Base-by-base conservation (phyloP, 768 basidiomycete species). In the Rhizopogon vesiculosus region DNA sequence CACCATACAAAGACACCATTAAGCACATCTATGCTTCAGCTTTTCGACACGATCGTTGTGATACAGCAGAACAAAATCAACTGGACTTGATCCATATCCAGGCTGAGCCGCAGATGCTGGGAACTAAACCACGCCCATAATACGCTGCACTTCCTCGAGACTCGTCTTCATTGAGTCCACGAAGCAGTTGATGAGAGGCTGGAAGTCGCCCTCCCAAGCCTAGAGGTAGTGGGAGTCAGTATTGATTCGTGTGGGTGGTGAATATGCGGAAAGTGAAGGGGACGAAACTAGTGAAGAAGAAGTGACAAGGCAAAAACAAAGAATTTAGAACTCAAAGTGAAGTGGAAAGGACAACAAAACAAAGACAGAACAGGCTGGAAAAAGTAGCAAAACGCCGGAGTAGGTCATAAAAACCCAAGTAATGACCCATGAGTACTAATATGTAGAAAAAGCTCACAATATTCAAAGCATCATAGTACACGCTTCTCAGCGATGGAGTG, bases 141-240 rank as follows among this genome's bases (percentile, higher is more conserved):
- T 68, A 6, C 60, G 64, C 10, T 71, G 68, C 9, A 69, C 64
- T 1, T 69, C 68, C 19, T 50, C 58, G 33, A 69, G 45, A 3
- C 69, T 64, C 12, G 45, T 18, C 12, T 60, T 62, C 55, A 64
- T 59, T 22, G 64, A 62, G 25, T 71, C 61, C 3, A 69, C 69
- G 35, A 69, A 56, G 38, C 69, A 69, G 39, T 66, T 64, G 43
- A 69, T 69, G 59, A 69, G 43, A 22, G 68, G 68, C 18, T 67
- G 66, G 38, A 70, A 69, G 28, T 69, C 64, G 6, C 68, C 68
- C n/a, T 71, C 69, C 68, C 68, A 69, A 13, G 68, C 68, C 68
- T 69, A 55, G 16, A 28, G 12, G 40, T 16, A 15, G 28, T 18
- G 7, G 12, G 2, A 7, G n/a, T 56, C 42, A 39, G 39, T 29